Evolutionary conservation across 768 basidiomycete genomes (phyloP).

Genomic region (Rhodotorula sphaerocarpa): DNA sequence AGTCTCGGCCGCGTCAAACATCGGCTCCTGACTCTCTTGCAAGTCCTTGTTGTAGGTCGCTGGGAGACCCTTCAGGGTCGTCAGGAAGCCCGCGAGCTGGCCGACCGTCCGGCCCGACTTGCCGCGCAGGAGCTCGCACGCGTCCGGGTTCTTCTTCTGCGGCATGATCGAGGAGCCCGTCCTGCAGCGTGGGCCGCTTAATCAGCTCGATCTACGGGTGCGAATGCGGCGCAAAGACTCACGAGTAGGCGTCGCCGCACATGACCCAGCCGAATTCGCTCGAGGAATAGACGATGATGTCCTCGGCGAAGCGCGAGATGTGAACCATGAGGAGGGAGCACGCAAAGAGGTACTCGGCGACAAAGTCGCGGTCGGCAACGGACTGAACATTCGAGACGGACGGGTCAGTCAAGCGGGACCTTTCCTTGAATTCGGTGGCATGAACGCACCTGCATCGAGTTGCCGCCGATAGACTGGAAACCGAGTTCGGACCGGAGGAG

Average conservation of each 20-base stretch:
- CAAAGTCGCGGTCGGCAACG: conserved; percentile 92
- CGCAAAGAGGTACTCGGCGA: conserved; percentile 97
- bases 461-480: conserved; percentile 80
- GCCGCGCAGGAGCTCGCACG: conserved; percentile 85
- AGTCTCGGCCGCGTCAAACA: conserved; percentile 89
- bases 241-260: conserved; percentile 97
- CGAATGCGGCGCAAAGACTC: conserved; percentile 30
- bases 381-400: conserved; percentile 49
- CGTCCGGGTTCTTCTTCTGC: conserved; percentile 98
- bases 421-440: neutral
- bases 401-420: neutral
- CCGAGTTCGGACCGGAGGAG: conserved; percentile 84
- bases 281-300: conserved; percentile 90
- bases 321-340: conserved; percentile 84
- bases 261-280: conserved; percentile 95
- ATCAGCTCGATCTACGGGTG: neutral
- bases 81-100: conserved; percentile 94
- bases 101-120: conserved; percentile 93
- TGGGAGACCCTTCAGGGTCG: conserved; percentile 93
- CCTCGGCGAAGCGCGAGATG: conserved; percentile 88
- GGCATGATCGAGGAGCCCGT: conserved; percentile 99
- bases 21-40: conserved; percentile 95
- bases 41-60: conserved; percentile 99
- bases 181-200: conserved; percentile 45
- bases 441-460: conserved; percentile 59